Conservation (phyloP, 257 asterid species). For the Nicotiana paniculata region DNA sequence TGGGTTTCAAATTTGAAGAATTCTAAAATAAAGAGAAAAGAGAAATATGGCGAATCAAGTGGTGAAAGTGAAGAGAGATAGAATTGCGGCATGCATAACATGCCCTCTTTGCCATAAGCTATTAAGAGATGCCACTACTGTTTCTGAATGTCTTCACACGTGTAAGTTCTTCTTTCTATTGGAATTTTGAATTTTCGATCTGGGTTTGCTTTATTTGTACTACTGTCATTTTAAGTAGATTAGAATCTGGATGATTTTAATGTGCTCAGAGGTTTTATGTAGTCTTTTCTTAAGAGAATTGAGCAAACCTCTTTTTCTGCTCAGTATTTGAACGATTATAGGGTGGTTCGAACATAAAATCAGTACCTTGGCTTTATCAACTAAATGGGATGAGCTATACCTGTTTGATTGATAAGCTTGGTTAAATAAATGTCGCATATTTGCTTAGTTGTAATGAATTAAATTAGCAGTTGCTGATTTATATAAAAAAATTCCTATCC, state of each 20-base stretch:
- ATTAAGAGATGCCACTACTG: constrained; percentile 85
- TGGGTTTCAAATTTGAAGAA: background rate
- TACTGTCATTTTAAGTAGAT: background rate
- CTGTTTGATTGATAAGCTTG: constrained; percentile 17
- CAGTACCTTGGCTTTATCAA: background rate
- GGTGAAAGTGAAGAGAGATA: constrained; percentile 67
- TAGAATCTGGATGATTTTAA: background rate
- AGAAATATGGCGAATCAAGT: constrained; percentile 52
- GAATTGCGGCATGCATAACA: constrained; percentile 92
- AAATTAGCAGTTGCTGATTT: constrained; percentile 2
- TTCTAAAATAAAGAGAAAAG: background rate
- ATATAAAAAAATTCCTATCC: background rate
- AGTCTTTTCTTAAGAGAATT: background rate
- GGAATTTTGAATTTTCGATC: background rate
- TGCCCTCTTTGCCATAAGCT: constrained; percentile 89
- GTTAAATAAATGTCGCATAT: background rate
- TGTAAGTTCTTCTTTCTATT: constrained; percentile 42
- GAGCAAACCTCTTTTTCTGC: background rate
- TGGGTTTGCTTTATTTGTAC: constrained; percentile 3
- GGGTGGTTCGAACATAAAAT: background rate
- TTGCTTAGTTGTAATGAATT: constrained; percentile 13
- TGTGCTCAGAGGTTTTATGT: background rate
- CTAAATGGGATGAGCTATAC: constrained; percentile 7
- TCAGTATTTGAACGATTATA: background rate
- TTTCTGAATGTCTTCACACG: constrained; percentile 95